These are phyloP conservation scores for Chionographis japonica DNA, from an alignment of 106 monocot species.

Conservation along the genomic window DNA sequence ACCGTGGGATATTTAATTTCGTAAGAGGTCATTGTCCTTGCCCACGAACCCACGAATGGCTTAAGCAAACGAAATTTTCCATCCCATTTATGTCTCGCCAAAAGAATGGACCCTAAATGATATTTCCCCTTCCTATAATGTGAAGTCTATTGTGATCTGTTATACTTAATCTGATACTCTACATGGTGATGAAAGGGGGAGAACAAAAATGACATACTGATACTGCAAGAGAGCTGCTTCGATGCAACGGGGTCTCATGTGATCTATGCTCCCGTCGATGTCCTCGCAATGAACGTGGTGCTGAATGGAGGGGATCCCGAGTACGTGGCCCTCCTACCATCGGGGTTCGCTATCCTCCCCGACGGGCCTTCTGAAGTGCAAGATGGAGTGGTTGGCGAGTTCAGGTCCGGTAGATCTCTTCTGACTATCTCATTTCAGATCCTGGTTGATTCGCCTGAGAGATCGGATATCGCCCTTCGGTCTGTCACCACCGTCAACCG, in stretches of 20 bases:
- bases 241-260: conserved; percentile 77
- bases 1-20: too few species aligned
- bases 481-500: conserved; percentile 90
- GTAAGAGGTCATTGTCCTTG: too few species aligned
- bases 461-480: conserved; percentile 75
- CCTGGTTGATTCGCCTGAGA: conserved; percentile 79
- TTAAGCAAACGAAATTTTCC: too few species aligned
- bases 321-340: conserved; percentile 77
- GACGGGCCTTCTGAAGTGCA: conserved; percentile 39
- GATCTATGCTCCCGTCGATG: conserved; percentile 80
- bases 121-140: too few species aligned
- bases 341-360: conserved; percentile 85
- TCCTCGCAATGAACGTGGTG: conserved; percentile 74
- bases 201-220: conserved; percentile 86
- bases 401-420: conserved; percentile 46
- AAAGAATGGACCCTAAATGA: too few species aligned
- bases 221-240: conserved; percentile 88
- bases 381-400: conserved; percentile 13
- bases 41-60: too few species aligned
- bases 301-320: conserved; percentile 77
- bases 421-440: conserved; percentile 97
- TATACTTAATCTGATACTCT: too few species aligned
- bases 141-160: too few species aligned
- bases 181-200: too few species aligned
- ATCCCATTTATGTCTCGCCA: too few species aligned